phyloP scores from a whole-genome alignment of 208 protist species.

The Wallacemonas collosoma region DNA sequence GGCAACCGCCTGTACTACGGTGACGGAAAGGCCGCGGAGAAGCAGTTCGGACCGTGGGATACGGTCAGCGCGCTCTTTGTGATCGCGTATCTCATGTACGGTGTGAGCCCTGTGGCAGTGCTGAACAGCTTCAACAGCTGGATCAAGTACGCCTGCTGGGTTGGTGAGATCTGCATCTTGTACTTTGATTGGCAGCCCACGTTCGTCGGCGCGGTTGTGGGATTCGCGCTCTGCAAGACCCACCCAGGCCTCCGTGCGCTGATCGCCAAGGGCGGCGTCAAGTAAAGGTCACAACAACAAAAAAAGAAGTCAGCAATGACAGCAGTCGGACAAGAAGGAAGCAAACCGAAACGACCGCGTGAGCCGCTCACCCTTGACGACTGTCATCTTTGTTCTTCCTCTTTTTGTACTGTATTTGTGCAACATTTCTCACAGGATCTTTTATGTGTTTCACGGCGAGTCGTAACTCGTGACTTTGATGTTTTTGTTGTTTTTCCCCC shows the following conservation, averaged over 20 bases:
- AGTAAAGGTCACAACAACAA: constrained; percentile 1
- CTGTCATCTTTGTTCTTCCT: too few relatives aligned
- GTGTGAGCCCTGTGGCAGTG: constrained; percentile 65
- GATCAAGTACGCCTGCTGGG: constrained; percentile 88
- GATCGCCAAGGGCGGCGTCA: constrained; percentile 22
- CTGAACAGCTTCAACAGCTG: constrained; percentile 89
- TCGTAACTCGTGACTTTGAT: too few relatives aligned
- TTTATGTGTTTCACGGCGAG: too few relatives aligned
- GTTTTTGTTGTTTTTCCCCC: too few relatives aligned
- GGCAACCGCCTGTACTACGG: constrained; percentile 67
- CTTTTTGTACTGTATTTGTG: too few relatives aligned
- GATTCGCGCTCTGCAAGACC: constrained; percentile 67
- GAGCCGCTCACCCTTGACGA: too few relatives aligned
- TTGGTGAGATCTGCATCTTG: constrained; percentile 81
- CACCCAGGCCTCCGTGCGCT: constrained; percentile 34
- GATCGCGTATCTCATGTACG: constrained; percentile 78
- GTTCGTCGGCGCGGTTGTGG: constrained; percentile 66
- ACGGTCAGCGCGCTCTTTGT: constrained; percentile 80
- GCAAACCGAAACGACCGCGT: too few relatives aligned
- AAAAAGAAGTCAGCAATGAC: not conserved
- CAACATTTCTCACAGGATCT: too few relatives aligned
- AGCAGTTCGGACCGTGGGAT: constrained; percentile 93
- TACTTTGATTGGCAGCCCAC: constrained; percentile 93
- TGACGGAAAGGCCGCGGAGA: constrained; percentile 47
- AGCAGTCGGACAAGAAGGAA: too few relatives aligned